Evolutionary conservation across 805 yeast species (phyloP).

Genomic region (Metschnikowia noctiluminum): DNA sequence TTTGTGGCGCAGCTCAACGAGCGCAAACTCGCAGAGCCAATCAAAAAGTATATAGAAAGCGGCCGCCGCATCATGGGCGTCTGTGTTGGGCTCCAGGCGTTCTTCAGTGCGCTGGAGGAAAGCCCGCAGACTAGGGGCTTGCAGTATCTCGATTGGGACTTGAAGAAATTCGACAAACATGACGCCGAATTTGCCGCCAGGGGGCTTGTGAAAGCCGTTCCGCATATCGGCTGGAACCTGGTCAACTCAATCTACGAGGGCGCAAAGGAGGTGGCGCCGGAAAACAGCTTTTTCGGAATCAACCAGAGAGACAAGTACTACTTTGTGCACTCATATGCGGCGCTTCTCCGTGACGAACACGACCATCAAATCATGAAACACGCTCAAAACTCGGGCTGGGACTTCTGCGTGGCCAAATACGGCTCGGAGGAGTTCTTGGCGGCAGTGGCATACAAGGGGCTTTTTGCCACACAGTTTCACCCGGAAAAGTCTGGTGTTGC

Average conservation of each 20-base stretch:
- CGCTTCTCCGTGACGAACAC: slow-evolving; percentile 44
- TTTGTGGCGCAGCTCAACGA: slow-evolving; percentile 68
- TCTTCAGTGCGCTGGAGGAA: slow-evolving; percentile 75
- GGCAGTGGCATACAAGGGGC: slow-evolving; percentile 68
- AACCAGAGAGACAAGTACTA: slow-evolving; percentile 72
- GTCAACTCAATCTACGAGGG: slow-evolving; percentile 26
- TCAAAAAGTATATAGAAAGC: slow-evolving; percentile 61
- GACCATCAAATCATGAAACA: slow-evolving; percentile 25
- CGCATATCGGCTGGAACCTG: slow-evolving; percentile 95
- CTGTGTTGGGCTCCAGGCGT: slow-evolving; percentile 92
- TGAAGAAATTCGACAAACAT: slow-evolving; percentile 53
- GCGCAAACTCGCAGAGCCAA: slow-evolving; percentile 62
- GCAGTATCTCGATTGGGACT: slow-evolving; percentile 41
- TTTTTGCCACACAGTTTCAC: slow-evolving; percentile 96
- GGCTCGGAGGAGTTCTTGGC: slow-evolving; percentile 81
- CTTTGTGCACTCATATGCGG: slow-evolving; percentile 94
- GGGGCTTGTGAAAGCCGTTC: slow-evolving; percentile 70
- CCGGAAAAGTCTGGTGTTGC: slow-evolving; percentile 98
- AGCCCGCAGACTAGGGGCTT: slow-evolving; percentile 52
- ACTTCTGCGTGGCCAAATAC: slow-evolving; percentile 66
- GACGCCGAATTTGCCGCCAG: slow-evolving; percentile 30
- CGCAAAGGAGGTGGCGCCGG: slow-evolving; percentile 22
- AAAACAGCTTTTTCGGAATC: slow-evolving; percentile 53
- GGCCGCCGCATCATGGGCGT: slow-evolving; percentile 94
- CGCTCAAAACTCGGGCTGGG: slow-evolving; percentile 53